Evolutionary conservation across 257 asterid genomes (phyloP).

Genomic region (Primulina eburnea): DNA sequence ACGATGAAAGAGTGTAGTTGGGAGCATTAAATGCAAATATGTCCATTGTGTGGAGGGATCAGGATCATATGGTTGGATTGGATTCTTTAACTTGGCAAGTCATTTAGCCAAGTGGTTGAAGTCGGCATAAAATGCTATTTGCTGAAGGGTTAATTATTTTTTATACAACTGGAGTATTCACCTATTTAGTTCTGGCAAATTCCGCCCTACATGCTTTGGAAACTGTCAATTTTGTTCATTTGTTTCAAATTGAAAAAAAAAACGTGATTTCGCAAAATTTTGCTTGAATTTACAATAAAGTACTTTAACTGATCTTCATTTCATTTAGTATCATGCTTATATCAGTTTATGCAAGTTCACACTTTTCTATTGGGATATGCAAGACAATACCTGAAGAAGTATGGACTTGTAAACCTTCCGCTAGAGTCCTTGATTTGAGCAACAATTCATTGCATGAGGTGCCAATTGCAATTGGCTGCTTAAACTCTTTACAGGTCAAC

Average conservation of each 20-base stretch:
- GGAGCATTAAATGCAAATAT: not conserved
- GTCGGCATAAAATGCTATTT: not conserved
- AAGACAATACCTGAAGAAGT: slow-evolving; percentile 81
- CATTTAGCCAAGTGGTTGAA: not conserved
- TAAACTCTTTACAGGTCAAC: slow-evolving; percentile 59
- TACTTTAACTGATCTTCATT: not conserved
- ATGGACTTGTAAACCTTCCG: slow-evolving; percentile 55
- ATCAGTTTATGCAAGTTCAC: slow-evolving; percentile 17
- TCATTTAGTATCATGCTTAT: not conserved
- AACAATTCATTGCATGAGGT: slow-evolving; percentile 56
- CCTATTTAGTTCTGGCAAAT: not conserved
- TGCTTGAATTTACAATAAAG: not conserved
- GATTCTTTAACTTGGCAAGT: not conserved
- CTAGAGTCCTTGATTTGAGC: slow-evolving; percentile 75
- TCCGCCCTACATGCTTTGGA: not conserved
- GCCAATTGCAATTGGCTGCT: slow-evolving; percentile 50
- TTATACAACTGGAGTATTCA: not conserved
- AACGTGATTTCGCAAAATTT: not conserved
- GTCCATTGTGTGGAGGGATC: not conserved
- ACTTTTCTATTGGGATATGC: slow-evolving; percentile 36
- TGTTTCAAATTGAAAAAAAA: not conserved
- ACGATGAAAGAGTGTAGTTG: not conserved
- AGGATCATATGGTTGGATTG: not conserved
- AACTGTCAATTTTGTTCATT: not conserved
- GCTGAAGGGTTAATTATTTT: not conserved